Conservation (phyloP, 108 stramenopile species). For the Schizochytrium sp. region DNA sequence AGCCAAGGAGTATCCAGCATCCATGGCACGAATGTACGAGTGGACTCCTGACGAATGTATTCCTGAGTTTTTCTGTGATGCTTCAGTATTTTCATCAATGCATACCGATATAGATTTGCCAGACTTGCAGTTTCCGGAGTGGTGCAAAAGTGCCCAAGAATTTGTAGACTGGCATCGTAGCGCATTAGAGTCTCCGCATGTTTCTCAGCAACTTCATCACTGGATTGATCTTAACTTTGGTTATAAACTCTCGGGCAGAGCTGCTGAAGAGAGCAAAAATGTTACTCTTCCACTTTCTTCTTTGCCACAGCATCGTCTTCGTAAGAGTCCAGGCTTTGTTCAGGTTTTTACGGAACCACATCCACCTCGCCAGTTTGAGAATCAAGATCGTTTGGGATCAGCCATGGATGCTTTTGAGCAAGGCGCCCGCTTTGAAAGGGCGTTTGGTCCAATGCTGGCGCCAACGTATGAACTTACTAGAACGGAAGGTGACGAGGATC, state of each 20-base stretch:
- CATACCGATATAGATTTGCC: conserved; percentile 71
- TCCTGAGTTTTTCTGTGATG: conserved; percentile 77
- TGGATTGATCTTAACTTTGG: conserved; percentile 84
- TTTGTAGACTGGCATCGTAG: conserved; percentile 63
- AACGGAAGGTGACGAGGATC: too few relatives aligned
- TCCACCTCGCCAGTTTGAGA: background rate
- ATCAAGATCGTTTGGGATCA: background rate
- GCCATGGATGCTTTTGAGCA: conserved; percentile 7
- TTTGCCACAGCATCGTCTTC: conserved; percentile 1
- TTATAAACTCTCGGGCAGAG: conserved; percentile 72
- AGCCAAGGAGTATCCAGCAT: conserved; percentile 79
- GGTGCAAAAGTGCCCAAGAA: conserved; percentile 61
- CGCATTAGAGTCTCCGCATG: conserved; percentile 73
- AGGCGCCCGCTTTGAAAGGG: background rate
- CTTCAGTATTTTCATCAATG: conserved; percentile 72
- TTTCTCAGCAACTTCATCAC: conserved; percentile 74
- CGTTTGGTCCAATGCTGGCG: background rate
- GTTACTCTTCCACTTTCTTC: conserved; percentile 67
- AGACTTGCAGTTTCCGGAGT: conserved; percentile 70
- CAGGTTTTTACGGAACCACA: conserved; percentile 52
- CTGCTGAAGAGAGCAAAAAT: conserved; percentile 78
- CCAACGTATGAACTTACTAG: background rate
- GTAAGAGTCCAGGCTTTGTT: conserved; percentile 39
- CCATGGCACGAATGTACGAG: conserved; percentile 76
- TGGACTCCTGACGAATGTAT: conserved; percentile 85